Evolutionary conservation across 441 rosid species (phyloP).

Genomic region (Croton setiger): DNA sequence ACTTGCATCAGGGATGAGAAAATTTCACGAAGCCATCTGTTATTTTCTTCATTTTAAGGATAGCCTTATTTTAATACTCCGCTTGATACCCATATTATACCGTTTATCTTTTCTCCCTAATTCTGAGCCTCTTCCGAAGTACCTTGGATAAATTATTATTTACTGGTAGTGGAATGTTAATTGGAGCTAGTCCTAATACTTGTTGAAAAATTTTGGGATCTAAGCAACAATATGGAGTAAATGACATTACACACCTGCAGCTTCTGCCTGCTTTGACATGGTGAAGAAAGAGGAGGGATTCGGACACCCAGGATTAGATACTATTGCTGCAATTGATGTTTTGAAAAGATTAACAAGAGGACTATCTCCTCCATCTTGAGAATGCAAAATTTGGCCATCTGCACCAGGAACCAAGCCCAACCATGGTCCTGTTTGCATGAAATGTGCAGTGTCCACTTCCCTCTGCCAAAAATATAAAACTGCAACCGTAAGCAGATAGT

Average conservation of each 20-base stretch:
- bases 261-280: slow-evolving; percentile 99
- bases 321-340: slow-evolving; percentile 75
- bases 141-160: not conserved
- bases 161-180: slow-evolving; percentile 1
- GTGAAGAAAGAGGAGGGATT: slow-evolving; percentile 85
- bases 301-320: slow-evolving; percentile 73
- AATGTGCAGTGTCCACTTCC: slow-evolving; percentile 81
- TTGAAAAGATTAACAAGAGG: slow-evolving; percentile 91
- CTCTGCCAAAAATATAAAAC: slow-evolving; percentile 49
- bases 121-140: not conserved
- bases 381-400: slow-evolving; percentile 85
- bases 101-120: not conserved
- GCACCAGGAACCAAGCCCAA: slow-evolving; percentile 79
- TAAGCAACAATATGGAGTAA: slow-evolving; percentile 4
- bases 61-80: not conserved
- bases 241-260: slow-evolving; percentile 70
- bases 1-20: slow-evolving; percentile 3
- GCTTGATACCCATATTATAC: not conserved
- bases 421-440: slow-evolving; percentile 99
- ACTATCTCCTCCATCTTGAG: slow-evolving; percentile 78
- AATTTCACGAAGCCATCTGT: not conserved
- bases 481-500: slow-evolving; percentile 26
- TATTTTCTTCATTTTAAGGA: not conserved
- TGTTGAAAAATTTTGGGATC: slow-evolving; percentile 6
- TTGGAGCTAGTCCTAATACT: not conserved